These are phyloP conservation scores for Ensete ventricosum DNA, from an alignment of 176 grass and related monocot species.

Conservation along the genomic window DNA sequence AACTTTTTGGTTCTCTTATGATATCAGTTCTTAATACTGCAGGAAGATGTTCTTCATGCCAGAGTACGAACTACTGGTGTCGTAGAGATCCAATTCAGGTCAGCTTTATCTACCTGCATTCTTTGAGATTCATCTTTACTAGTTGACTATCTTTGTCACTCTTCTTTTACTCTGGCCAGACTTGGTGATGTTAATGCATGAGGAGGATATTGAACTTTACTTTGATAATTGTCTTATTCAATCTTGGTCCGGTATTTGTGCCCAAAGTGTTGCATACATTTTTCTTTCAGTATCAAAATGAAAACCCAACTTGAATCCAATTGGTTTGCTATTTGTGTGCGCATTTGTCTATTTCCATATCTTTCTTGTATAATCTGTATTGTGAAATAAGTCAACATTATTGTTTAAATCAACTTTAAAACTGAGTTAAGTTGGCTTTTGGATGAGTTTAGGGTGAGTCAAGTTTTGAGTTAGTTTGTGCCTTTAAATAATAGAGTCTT, in stretches of 20 bases:
- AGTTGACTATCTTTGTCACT: not conserved
- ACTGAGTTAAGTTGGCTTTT: not conserved
- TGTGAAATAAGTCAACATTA: not conserved
- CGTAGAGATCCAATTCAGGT: constrained; percentile 96
- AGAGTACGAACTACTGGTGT: constrained; percentile 87
- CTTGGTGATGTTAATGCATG: not conserved
- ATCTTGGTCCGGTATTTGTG: not conserved
- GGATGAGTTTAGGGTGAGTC: not conserved
- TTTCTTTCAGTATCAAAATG: not conserved
- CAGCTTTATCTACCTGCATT: constrained; percentile 2
- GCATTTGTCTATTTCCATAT: not conserved
- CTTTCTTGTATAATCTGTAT: not conserved
- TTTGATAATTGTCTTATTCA: not conserved
- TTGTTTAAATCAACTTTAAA: not conserved
- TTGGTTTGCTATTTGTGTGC: not conserved
- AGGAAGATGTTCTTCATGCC: constrained; percentile 96
- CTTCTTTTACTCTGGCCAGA: not conserved
- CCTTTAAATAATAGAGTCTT: not conserved
- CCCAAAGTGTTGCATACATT: not conserved
- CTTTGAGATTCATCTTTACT: not conserved
- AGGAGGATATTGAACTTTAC: not conserved
- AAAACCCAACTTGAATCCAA: not conserved
- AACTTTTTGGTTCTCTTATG: not conserved
- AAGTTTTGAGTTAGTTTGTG: not conserved
- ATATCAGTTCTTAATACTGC: constrained; percentile 9